Evolutionary conservation across 805 yeast genomes (phyloP).

Genomic region (Kazachstania psychrophila): DNA sequence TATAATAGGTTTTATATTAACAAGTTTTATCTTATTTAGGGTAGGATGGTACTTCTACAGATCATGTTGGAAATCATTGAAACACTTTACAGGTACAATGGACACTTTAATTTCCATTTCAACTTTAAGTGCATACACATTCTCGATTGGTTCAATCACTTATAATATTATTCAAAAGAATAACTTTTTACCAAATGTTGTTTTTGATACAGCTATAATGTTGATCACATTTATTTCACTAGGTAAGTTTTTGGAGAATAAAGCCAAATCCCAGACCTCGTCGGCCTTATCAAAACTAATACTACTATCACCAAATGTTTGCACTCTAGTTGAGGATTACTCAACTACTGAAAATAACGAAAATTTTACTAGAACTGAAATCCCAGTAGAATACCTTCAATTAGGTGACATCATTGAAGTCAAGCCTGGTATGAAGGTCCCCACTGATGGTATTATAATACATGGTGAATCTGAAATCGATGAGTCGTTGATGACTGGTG

Average conservation of each 20-base stretch:
- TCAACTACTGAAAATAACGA: conserved; percentile 3
- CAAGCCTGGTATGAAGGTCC: conserved; percentile 78
- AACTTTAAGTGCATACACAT: conserved; percentile 66
- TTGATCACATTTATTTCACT: conserved; percentile 71
- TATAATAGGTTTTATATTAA: conserved; percentile 55
- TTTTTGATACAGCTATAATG: conserved; percentile 86
- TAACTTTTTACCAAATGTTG: conserved; percentile 48
- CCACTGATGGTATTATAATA: conserved; percentile 81
- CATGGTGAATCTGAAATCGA: conserved; percentile 77
- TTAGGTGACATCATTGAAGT: conserved; percentile 66
- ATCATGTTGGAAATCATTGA: conserved; percentile 55
- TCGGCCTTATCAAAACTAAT: conserved; percentile 75
- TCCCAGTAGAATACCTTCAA: conserved; percentile 74
- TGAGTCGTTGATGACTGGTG: conserved; percentile 90
- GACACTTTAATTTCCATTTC: conserved; percentile 82
- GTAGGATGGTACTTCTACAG: conserved; percentile 62
- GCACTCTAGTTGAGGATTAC: conserved; percentile 42
- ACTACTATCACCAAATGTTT: conserved; percentile 69
- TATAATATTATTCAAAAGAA: conserved; percentile 32
- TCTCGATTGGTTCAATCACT: conserved; percentile 57
- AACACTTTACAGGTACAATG: conserved; percentile 76
- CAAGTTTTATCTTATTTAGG: conserved; percentile 49
- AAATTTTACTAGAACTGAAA: conserved; percentile 13
- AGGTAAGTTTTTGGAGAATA: conserved; percentile 87
- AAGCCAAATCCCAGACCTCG: conserved; percentile 90